Percentiles rank a stretch among this genome's conserved stretches.
These are phyloP conservation scores for Curvularia spicifera DNA, from an alignment of 2,329 filamentous ascomycete species.

Conservation along the genomic window DNA sequence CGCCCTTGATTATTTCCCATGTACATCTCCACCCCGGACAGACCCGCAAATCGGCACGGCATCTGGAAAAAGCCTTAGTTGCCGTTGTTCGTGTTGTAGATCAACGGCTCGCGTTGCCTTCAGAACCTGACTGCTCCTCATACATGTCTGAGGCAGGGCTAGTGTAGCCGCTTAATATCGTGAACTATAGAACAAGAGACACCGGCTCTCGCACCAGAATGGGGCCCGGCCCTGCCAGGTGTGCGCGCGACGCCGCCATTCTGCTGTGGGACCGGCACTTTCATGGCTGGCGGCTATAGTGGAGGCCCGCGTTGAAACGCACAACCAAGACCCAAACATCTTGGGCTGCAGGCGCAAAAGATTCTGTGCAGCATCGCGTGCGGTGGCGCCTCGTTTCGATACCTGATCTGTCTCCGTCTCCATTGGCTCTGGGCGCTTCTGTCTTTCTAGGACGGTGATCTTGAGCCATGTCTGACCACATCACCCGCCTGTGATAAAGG, in stretches of 20 bases:
- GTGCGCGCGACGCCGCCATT: conserved; percentile 36
- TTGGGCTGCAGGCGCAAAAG: conserved; percentile 45
- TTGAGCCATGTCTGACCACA: conserved; percentile 26
- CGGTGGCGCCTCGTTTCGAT: conserved; percentile 47
- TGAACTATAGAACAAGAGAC: conserved; percentile 17
- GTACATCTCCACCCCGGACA: conserved; percentile 18
- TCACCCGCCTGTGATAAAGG: conserved; percentile 45
- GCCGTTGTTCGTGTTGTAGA: conserved; percentile 33
- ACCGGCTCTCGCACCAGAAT: conserved; percentile 17
- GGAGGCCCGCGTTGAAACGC: conserved; percentile 46
- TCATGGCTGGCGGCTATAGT: conserved; percentile 45
- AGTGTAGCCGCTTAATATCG: conserved; percentile 21
- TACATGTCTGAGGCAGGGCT: conserved; percentile 22
- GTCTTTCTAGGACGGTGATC: conserved; percentile 28
- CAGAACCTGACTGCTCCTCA: conserved; percentile 24
- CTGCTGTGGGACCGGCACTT: conserved; percentile 31
- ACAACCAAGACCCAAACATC: conserved; percentile 40
- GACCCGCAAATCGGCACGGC: conserved; percentile 19
- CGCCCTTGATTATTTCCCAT: conserved; percentile 30
- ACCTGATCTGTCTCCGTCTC: conserved; percentile 28
- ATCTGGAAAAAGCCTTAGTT: conserved; percentile 32
- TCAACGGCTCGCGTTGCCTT: conserved; percentile 27
- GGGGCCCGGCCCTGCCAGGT: conserved; percentile 28
- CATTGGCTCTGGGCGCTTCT: conserved; percentile 45
- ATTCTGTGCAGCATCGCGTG: conserved; percentile 41